Evolutionary conservation across 1,284 basidiomycete species (phyloP), one percentile per base, ranked within the genome.

Genomic region (Exobasidium rhododendri): DNA sequence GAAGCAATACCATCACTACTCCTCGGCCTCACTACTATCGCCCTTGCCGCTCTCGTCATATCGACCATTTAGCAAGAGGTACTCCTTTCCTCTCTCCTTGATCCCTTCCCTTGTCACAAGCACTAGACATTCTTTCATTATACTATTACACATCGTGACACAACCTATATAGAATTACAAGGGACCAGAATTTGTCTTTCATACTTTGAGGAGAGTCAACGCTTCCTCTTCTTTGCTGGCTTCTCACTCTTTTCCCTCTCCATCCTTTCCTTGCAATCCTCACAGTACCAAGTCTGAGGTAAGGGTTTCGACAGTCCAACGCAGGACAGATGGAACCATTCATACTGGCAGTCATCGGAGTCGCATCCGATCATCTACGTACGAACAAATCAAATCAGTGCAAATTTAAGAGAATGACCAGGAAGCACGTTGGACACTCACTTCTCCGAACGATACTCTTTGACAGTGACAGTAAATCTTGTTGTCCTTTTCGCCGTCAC

Each of bases 291-390:
- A 28, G 72, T 77, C 26, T 70, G 68, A 7, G 77, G 77, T 31
- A 79, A 51, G 1, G 77, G 77, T 59, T 78, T 77, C 46, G 69
- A 71, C 20, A 79, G 68, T 20, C 77, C 77, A 0, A 79, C 77
- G 46, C 77, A 79, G 35, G 70, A 71, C 22, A 79, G 74, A 61
- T 79, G 77, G 66, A 79, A 79, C 77, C 77, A 79, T 61, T 79
- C 75, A 43, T 59, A 69, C 57, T 70, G 73, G 68, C 75, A 79
- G 47, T 76, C 73, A 20, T 65, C 64, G 11, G 52, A 49, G 35
- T 65, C 63, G 30, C 66, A 65, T 11, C 66, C 64, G 51, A 67
- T 65, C 66, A 67, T 67, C 64, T 40, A 10, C 35, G 49, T n/a
- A 17, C 4, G 4, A 17, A 10, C 32, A 43, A 56, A 56, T 22